Evolutionary conservation across 139 green algal species (phyloP).

Genomic region (Auxenochlorella pyrenoidosa): DNA sequence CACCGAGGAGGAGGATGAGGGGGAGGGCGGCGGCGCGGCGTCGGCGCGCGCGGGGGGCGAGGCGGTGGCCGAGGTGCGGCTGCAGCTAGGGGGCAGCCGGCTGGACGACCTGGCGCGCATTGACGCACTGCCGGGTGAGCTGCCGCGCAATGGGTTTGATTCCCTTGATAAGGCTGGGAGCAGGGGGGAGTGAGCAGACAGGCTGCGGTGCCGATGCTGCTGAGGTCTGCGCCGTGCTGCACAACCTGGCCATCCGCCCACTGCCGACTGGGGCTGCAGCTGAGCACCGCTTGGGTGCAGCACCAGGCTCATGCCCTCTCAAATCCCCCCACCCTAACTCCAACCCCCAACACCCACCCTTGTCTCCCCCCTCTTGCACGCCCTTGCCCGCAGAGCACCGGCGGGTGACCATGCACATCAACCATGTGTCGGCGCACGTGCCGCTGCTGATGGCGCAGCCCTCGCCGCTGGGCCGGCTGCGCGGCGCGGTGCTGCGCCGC

Average conservation of each 20-base stretch:
- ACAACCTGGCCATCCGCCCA: too few species aligned
- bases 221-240: too few species aligned
- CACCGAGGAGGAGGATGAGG: not conserved
- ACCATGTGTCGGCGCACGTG: constrained; percentile 1
- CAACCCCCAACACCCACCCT: too few species aligned
- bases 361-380: not conserved
- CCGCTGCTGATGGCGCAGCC: not conserved
- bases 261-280: too few species aligned
- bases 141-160: too few species aligned
- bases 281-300: too few species aligned
- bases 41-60: not conserved
- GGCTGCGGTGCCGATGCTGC: too few species aligned
- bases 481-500: not conserved
- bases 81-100: not conserved
- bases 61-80: not conserved
- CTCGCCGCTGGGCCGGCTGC: not conserved
- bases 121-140: constrained; percentile 10
- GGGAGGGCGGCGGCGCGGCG: too few species aligned
- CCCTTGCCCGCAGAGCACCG: not conserved
- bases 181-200: too few species aligned
- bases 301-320: too few species aligned
- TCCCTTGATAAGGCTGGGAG: not conserved
- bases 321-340: too few species aligned
- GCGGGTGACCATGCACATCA: constrained; percentile 19
- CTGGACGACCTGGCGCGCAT: constrained; percentile 3